phyloP scores from a whole-genome alignment of 768 basidiomycete species.

The Suillus bovinus region DNA sequence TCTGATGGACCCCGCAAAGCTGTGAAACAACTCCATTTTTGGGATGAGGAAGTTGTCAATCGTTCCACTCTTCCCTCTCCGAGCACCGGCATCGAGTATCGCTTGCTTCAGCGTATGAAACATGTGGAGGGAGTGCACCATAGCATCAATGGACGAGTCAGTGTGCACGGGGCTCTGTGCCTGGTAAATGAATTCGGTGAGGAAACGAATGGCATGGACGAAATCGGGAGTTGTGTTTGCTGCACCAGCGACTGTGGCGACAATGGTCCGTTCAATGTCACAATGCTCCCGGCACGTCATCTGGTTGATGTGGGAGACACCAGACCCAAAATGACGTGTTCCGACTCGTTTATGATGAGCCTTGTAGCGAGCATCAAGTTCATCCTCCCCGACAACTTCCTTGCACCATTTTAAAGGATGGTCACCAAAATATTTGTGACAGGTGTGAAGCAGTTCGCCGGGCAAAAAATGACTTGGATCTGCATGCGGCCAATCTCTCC shows the following conservation, averaged over 20 bases:
- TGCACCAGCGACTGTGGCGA: constrained; percentile 32
- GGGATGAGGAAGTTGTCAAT: background rate
- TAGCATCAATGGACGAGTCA: background rate
- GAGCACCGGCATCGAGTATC: background rate
- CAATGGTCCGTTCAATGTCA: constrained; percentile 36
- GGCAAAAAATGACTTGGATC: constrained; percentile 35
- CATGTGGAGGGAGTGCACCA: background rate
- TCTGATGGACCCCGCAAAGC: background rate
- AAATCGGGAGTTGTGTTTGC: constrained; percentile 23
- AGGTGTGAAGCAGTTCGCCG: constrained; percentile 40
- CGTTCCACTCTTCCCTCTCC: background rate
- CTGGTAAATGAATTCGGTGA: background rate
- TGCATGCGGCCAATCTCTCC: constrained; percentile 36
- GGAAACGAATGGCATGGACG: background rate
- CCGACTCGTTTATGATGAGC: constrained; percentile 31
- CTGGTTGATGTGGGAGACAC: constrained; percentile 41
- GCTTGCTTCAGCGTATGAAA: background rate
- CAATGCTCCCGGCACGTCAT: constrained; percentile 42
- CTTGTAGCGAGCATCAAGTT: constrained; percentile 38
- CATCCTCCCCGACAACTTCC: constrained; percentile 26
- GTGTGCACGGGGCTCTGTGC: constrained; percentile 3
- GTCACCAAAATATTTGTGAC: constrained; percentile 19
- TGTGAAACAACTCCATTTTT: constrained; percentile 2
- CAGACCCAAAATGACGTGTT: constrained; percentile 37
- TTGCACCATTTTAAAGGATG: constrained; percentile 42